Evolutionary conservation across 148 eudicot species (phyloP).

Genomic region (Fallopia convolvulus): DNA sequence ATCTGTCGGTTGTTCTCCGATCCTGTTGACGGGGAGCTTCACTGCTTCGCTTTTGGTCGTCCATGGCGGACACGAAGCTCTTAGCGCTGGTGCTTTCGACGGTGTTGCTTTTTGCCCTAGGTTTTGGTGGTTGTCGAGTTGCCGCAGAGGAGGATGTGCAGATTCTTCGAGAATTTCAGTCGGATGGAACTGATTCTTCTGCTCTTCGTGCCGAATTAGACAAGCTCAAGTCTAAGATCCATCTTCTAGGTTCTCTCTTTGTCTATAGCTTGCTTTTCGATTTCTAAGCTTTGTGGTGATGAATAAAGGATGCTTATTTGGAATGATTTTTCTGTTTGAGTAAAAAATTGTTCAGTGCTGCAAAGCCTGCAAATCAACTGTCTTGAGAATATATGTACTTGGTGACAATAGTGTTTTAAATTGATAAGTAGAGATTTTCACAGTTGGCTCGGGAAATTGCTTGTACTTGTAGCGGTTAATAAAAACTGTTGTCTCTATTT

Average conservation of each 20-base stretch:
- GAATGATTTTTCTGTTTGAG: neutral
- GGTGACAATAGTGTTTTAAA: neutral
- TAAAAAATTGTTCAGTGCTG: neutral
- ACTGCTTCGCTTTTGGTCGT: neutral
- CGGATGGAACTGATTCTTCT: conserved; percentile 5
- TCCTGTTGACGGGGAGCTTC: neutral
- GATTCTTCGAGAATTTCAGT: neutral
- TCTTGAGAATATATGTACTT: neutral
- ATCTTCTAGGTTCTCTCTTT: neutral
- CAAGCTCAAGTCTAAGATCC: conserved; percentile 10
- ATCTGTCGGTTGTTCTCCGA: neutral
- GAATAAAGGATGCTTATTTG: neutral
- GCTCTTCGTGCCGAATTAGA: conserved; percentile 5
- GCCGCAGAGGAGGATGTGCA: conserved; percentile 3
- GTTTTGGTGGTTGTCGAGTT: conserved; percentile 3
- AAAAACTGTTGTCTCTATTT: neutral
- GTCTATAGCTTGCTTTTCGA: neutral
- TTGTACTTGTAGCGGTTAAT: neutral
- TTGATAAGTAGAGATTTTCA: neutral
- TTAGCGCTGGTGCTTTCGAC: neutral
- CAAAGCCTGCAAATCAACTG: neutral
- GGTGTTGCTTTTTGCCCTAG: conserved; percentile 5
- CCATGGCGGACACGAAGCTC: conserved; percentile 3
- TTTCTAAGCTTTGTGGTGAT: neutral
- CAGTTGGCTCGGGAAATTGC: neutral